Evolutionary conservation across 2,329 filamentous ascomycete genomes (phyloP), one percentile per base, ranked within the genome.

Genomic region (Fusarium zealandicum): DNA sequence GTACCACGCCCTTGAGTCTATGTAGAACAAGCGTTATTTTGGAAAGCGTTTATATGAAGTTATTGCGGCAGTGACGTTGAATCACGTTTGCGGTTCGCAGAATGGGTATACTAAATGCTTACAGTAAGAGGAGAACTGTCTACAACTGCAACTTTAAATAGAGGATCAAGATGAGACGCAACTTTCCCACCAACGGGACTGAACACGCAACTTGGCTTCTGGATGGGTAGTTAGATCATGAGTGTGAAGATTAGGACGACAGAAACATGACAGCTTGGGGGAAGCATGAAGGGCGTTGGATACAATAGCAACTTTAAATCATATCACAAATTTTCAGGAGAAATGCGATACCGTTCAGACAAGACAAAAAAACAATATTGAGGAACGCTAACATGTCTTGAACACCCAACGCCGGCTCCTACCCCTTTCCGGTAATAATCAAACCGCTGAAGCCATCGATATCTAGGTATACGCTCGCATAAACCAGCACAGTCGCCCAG

Each of bases 1-100:
- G 45, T 52, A 60, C 30, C 61, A 62, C 22, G 33, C 27, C 35
- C 53, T 64, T 16, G 28, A 54, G 12, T 37, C 58, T 16, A 30
- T 47, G 17, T 46, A 52, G 14, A 14, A 40, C 33, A 18, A 20
- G 20, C 27, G 38, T 8, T 36, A 20, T 42, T 10, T 31, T 39
- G 20, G 40, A 37, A 48, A 25, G 18, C 38, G 13, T 17, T 20
- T 10, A 17, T 13, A 42, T 31, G 39, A 17, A 14, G 42, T 31
- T 31, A 12, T 10, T 10, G 9, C 27, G 9, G 9, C 12, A 30
- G 5, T 31, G 50, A 37, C 18, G 18, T 17, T 40, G 36, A 43
- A 32, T 28, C 5, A n/a, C 33, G 30, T 13, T 46, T 10, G 45
- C 25, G n/a, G 37, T 36, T 13, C 37, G 14, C 20, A 32, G 38